Percentiles rank a stretch among this genome's conserved stretches.
phyloP scores from a whole-genome alignment of 2,329 filamentous ascomycete genomes.

The Fusarium pseudoanthophilum region DNA sequence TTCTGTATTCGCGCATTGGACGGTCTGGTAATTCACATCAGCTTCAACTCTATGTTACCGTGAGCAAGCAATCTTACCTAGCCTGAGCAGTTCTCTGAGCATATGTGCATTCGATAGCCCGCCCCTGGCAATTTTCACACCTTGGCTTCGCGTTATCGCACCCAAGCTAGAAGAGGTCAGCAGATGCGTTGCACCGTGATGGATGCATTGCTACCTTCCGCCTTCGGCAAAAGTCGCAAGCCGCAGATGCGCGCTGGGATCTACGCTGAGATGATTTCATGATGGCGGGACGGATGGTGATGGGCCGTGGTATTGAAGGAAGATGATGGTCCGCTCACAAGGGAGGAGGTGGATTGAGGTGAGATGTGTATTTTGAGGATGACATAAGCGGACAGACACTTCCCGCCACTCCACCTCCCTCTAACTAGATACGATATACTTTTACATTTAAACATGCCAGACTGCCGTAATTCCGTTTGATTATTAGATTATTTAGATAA shows the following conservation, averaged over 20 bases:
- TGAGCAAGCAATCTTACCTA: too few relatives aligned
- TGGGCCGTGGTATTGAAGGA: not conserved
- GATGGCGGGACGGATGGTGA: not conserved
- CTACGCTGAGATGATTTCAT: not conserved
- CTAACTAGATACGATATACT: not conserved
- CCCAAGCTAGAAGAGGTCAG: constrained; percentile 5
- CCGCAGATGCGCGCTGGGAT: constrained; percentile 1
- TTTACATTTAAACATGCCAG: not conserved
- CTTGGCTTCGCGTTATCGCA: constrained; percentile 36
- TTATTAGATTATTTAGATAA: not conserved
- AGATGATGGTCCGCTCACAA: not conserved
- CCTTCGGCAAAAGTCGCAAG: constrained; percentile 38
- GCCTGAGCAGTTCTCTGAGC: constrained; percentile 7
- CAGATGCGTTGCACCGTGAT: rapidly evolving
- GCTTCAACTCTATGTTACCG: too few relatives aligned
- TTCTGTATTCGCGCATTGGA: constrained; percentile 47
- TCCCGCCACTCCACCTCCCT: not conserved
- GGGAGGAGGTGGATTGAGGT: not conserved
- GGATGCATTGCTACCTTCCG: constrained; percentile 20
- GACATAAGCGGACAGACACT: not conserved
- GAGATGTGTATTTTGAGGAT: not conserved
- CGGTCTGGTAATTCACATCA: too few relatives aligned
- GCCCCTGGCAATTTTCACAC: constrained; percentile 31
- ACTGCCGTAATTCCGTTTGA: not conserved
- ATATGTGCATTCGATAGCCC: constrained; percentile 22